Base-by-base conservation (phyloP, 1,284 basidiomycete species). In the Ganoderma boninense region DNA sequence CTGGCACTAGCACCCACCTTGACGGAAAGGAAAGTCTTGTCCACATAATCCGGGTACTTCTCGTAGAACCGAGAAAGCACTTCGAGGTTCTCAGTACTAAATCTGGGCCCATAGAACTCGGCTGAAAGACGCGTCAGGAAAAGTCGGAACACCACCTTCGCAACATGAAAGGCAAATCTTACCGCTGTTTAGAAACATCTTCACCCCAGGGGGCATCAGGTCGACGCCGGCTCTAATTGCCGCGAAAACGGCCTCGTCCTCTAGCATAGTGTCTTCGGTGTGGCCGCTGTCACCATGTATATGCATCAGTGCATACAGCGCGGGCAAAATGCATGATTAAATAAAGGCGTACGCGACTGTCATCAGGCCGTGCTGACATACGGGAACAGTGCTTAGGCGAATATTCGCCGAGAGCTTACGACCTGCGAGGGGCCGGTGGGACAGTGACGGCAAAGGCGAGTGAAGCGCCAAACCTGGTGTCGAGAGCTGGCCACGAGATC, bases 221-320 rank as follows among this genome's bases (percentile, higher is more conserved):
- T 89, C 85, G 56, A 93, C 82, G 13, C 87, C 87, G 2, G 90
- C 87, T 76, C 88, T 90, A 83, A 93, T 90, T 5, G 88, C 82
- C 49, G 84, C 86, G 71, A 93, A 92, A 13, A 86, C 86, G 73
- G 40, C 70, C 70, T 49, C 72, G 77, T 83, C 80, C 83, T 13
- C 83, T 84, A 13, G 38, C 38, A 38, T 38, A 38, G 38, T 10
- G 10, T 38, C 38, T 10, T 38, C 38, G 1, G 38, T 8, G 38
- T 38, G 38, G 38, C 38, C 38, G 38, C 38, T 38, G 38, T 38
- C 38, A 6, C 10, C 38, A 10, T 38, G 7, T 10, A 38, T 38
- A 38, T 38, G 38, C 38, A 38, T 38, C 38, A 38, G 38, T 38
- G 10, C 38, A 38, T 10, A 38, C 7, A 38, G 10, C 38, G 10